phyloP scores from a whole-genome alignment of 2,329 filamentous ascomycete species.

The Nothophoma quercina region DNA sequence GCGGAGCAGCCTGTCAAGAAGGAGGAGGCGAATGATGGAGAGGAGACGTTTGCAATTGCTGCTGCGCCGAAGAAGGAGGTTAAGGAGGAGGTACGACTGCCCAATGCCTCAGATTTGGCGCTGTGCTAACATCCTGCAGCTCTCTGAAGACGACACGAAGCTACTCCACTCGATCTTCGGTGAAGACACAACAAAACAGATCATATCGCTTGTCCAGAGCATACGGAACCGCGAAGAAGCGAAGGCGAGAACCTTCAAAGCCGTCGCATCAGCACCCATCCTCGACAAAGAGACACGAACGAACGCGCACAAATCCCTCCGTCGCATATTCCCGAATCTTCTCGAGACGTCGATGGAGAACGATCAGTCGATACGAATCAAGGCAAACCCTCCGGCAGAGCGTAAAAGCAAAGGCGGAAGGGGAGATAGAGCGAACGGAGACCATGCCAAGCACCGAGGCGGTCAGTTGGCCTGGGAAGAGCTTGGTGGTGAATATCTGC shows the following conservation, averaged over 20 bases:
- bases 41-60: slow-evolving; percentile 30
- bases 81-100: slow-evolving; percentile 20
- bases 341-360: slow-evolving; percentile 80
- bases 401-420: slow-evolving; percentile 43
- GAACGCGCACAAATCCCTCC: slow-evolving; percentile 70
- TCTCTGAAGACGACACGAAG: slow-evolving; percentile 50
- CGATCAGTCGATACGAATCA: slow-evolving; percentile 70
- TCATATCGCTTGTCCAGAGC: slow-evolving; percentile 63
- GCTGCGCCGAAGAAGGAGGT: slow-evolving; percentile 21
- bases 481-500: slow-evolving; percentile 79
- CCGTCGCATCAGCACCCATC: slow-evolving; percentile 62
- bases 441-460: slow-evolving; percentile 29
- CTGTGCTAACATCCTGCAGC: slow-evolving; percentile 27
- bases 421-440: slow-evolving; percentile 27
- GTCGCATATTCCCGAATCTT: slow-evolving; percentile 79
- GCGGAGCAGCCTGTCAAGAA: slow-evolving; percentile 19
- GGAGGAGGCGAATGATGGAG: slow-evolving; percentile 18
- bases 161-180: slow-evolving; percentile 60
- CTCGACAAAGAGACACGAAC: slow-evolving; percentile 68
- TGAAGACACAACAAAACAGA: slow-evolving; percentile 55
- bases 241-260: slow-evolving; percentile 64
- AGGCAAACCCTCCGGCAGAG: slow-evolving; percentile 52
- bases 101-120: neutral
- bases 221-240: slow-evolving; percentile 62
- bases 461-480: slow-evolving; percentile 65